These are phyloP conservation scores for Westerdykella ornata DNA, from an alignment of 2,329 filamentous ascomycete species.

Conservation along the genomic window DNA sequence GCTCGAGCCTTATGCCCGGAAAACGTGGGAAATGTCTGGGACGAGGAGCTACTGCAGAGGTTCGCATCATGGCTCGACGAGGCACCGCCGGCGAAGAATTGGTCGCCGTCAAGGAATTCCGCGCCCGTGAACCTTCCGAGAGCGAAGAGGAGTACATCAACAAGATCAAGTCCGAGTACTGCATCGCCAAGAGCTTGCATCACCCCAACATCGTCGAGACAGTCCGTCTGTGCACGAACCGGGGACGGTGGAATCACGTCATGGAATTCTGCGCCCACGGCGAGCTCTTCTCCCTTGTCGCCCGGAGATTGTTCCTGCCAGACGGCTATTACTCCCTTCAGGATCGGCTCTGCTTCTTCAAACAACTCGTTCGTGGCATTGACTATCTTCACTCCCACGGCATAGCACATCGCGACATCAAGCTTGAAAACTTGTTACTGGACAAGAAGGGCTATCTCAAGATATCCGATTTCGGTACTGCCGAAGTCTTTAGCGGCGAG, in stretches of 20 bases:
- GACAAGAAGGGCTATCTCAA: conserved; percentile 75
- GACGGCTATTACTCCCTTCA: conserved; percentile 54
- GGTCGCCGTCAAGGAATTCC: conserved; percentile 84
- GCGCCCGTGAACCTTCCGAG: conserved; percentile 63
- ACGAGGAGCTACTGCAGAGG: conserved; percentile 75
- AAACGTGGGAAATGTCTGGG: conserved; percentile 69
- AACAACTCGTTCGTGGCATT: conserved; percentile 77
- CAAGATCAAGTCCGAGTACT: conserved; percentile 88
- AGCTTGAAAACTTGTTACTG: conserved; percentile 78
- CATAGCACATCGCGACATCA: conserved; percentile 86
- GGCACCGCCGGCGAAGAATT: conserved; percentile 59
- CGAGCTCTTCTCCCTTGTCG: conserved; percentile 69
- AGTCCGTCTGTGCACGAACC: conserved; percentile 64
- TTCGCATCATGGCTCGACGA: conserved; percentile 71
- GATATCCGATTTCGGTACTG: conserved; percentile 87
- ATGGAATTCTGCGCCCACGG: conserved; percentile 88
- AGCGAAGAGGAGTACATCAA: conserved; percentile 69
- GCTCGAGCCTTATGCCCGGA: conserved; percentile 59
- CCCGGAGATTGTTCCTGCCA: conserved; percentile 46
- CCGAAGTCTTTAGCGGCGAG: conserved; percentile 74
- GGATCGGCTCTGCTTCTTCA: conserved; percentile 79
- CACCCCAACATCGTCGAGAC: conserved; percentile 86
- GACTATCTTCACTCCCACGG: conserved; percentile 75
- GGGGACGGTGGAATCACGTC: conserved; percentile 77
- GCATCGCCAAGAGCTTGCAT: conserved; percentile 74